phyloP scores from a whole-genome alignment of 2,329 filamentous ascomycete genomes.

The Neurospora sp. region DNA sequence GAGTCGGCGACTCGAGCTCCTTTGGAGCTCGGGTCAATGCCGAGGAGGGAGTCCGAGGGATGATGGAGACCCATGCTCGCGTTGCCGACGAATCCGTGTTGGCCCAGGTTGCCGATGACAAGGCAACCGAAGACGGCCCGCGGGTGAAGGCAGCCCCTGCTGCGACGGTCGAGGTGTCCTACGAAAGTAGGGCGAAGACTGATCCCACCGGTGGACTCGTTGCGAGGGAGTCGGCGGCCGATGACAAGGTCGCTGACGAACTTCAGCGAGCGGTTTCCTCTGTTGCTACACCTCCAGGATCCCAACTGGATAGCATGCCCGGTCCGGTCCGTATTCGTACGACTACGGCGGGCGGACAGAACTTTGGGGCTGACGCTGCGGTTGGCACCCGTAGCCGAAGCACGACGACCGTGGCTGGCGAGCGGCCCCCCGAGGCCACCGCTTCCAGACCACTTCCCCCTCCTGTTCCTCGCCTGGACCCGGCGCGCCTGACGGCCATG shows the following conservation, averaged over 20 bases:
- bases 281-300: not conserved
- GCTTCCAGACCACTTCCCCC: not conserved
- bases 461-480: not conserved
- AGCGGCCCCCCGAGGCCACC: not conserved
- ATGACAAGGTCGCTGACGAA: not conserved
- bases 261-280: not conserved
- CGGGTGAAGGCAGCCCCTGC: not conserved
- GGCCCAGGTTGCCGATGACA: not conserved
- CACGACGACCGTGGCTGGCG: not conserved
- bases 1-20: not conserved
- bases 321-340: not conserved
- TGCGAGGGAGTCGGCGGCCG: not conserved
- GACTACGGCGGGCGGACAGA: not conserved
- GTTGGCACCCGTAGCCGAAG: not conserved
- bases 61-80: not conserved
- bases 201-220: not conserved
- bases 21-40: not conserved
- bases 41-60: not conserved
- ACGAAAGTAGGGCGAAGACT: not conserved
- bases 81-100: not conserved
- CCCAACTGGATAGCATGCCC: not conserved
- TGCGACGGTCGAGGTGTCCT: not conserved
- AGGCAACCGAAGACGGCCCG: not conserved
- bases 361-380: not conserved
- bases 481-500: not conserved